A percentile compares a stretch with the other conserved stretches of the same genome.
Conservation (phyloP, 164 flowering plant species). For the Magnolia changhungtana region DNA sequence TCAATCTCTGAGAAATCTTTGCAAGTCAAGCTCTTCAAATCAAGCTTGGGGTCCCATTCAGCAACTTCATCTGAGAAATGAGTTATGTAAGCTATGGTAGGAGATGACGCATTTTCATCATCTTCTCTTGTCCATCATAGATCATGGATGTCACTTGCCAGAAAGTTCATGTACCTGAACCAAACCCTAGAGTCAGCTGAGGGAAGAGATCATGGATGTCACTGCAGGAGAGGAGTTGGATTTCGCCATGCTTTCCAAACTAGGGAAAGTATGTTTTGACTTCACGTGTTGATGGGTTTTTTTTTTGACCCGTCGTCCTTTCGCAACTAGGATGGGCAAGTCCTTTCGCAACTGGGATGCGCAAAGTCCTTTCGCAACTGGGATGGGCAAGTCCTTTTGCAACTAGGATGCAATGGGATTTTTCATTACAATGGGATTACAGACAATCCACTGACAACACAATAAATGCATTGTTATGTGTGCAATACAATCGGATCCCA, state of each 20-base stretch:
- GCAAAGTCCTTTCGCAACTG: too few species aligned
- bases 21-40: slow-evolving; percentile 58
- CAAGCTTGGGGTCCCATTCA: slow-evolving; percentile 67
- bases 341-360: too few species aligned
- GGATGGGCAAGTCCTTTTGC: too few species aligned
- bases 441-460: too few species aligned
- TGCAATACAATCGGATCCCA: too few species aligned
- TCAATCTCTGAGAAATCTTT: slow-evolving; percentile 58
- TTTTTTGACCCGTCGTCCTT: too few species aligned
- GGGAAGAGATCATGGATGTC: slow-evolving; percentile 8
- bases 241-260: slow-evolving; percentile 38
- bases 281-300: too few species aligned
- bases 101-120: slow-evolving; percentile 83
- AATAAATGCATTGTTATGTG: too few species aligned
- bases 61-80: slow-evolving; percentile 45
- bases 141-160: too few species aligned
- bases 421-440: too few species aligned
- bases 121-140: slow-evolving; percentile 56
- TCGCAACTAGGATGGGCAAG: too few species aligned
- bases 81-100: slow-evolving; percentile 51
- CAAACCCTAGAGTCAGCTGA: slow-evolving; percentile 1
- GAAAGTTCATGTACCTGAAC: slow-evolving; percentile 16
- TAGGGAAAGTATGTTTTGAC: slow-evolving; percentile 62
- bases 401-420: too few species aligned
- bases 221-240: slow-evolving; percentile 1